Conservation (phyloP, 1,139 yeast species). For the Yamadazyma jaroonii region DNA sequence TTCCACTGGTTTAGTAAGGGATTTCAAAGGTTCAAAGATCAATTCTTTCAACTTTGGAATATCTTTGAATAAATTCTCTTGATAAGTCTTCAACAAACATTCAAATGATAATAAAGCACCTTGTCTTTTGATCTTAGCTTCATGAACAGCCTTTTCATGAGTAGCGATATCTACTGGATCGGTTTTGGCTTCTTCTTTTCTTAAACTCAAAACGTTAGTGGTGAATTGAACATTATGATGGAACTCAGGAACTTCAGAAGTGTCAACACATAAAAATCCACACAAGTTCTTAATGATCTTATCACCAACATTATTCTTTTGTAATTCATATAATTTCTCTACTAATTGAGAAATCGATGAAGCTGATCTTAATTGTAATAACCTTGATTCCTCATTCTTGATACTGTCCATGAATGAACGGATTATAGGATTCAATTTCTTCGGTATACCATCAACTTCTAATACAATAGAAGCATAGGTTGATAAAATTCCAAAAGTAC, state of each 20-base stretch:
- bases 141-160: slow-evolving; percentile 62
- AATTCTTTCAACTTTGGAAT: slow-evolving; percentile 68
- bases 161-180: slow-evolving; percentile 67
- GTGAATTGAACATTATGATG: slow-evolving; percentile 58
- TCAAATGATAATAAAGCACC: slow-evolving; percentile 80
- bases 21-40: slow-evolving; percentile 64
- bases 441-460: slow-evolving; percentile 64
- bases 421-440: slow-evolving; percentile 84
- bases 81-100: slow-evolving; percentile 49
- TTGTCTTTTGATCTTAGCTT: slow-evolving; percentile 75
- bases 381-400: slow-evolving; percentile 66
- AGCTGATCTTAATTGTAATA: slow-evolving; percentile 73
- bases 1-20: slow-evolving; percentile 23
- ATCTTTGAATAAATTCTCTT: slow-evolving; percentile 50
- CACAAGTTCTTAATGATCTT: slow-evolving; percentile 88
- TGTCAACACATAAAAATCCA: slow-evolving; percentile 92
- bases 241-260: slow-evolving; percentile 94
- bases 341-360: slow-evolving; percentile 65
- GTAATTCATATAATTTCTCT: slow-evolving; percentile 49
- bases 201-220: slow-evolving; percentile 66
- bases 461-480: slow-evolving; percentile 75
- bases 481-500: slow-evolving; percentile 67
- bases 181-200: slow-evolving; percentile 73
- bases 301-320: slow-evolving; percentile 74
- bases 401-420: slow-evolving; percentile 91